Base-by-base conservation (phyloP, 169 alveolate species). In the Hepatocystis sp. region DNA sequence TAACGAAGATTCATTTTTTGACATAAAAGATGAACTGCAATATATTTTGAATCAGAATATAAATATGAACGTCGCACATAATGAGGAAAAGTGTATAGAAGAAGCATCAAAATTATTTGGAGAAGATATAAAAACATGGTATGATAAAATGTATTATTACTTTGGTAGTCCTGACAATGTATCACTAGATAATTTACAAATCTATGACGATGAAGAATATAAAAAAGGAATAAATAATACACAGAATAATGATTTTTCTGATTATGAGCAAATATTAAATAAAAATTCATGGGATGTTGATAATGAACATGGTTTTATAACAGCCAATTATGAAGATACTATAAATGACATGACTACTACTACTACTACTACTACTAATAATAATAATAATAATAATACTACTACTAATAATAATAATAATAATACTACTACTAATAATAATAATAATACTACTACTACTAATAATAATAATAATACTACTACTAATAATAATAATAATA, bases 31-130 rank as follows among this genome's bases (percentile, higher is more conserved):
- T 1, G 19, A 71, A 30, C 47, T 71, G 4, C 39, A 58, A 5
- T 36, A 71, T 25, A 71, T 71, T 49, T 23, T 71, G 21, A 71
- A 65, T 39, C 66, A 71, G 42, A 56, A 71, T 17, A 10, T 71
- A 58, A 71, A 52, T 36, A 56, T 71, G 76, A 71, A 23, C 23
- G n/a, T 71, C 30, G 21, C 40, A 8, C 28, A 71, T 44, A 49
- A 71, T 32, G 64, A 42, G 5, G 58, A 71, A 49, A 71, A 58
- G 15, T 56, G 64, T 13, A 56, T 71, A 17, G 86, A 71, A 51
- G 86, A 71, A 10, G 86, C 86, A 8, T 71, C 86, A n/a, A 71
- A 71, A 51, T 40, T 71, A 21, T 71, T 71, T 58, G 86, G 86
- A n/a, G 86, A 71, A 23, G 78, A 71, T 15, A 71, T 71, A 7